Base-by-base conservation (phyloP, 2,329 filamentous ascomycete genomes). In the Cladosporium sp. region DNA sequence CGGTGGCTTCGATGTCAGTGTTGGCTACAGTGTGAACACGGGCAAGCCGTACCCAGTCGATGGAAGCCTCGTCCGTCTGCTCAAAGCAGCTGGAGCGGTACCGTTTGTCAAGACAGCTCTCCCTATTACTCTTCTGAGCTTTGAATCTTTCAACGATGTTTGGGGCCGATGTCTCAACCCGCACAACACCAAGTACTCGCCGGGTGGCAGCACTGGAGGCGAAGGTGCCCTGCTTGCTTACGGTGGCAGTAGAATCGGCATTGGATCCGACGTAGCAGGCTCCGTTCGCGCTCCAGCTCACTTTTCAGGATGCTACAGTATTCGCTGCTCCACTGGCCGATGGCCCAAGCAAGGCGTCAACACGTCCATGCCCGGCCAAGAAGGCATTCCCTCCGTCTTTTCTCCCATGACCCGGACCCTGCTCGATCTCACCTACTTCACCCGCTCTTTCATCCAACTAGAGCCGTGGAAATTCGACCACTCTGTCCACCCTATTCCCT, bases 81-180 rank as follows among this genome's bases (percentile, higher is more conserved):
- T 96, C 48, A 95, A 95, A 65, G 87, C 93, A 66, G 89, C 89
- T 49, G 80, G 91, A 18, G 90, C 91, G 0, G 79, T 96, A 2
- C 91, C 91, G 0, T 95, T 95, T 66, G 89, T 91, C 58, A 97
- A 96, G 76, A 96, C 91, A 0, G 93, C 93, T 57, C 68, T 95
- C 2, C 92, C 91, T 4, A 86, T 92, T 53, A 95, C 90, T 0
- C 78, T 95, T 1, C 77, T 95, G 38, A 90, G 86, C 53, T 95
- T 95, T 63, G 90, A 95, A 69, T 90, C 86, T 13, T 82, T 82
- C 48, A 86, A 85, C 61, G 81, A 83, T 56, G 75, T 96, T 16
- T 97, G 91, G 89, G 91, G 92, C 38, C 54, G 43, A 45, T 52
- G 46, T 52, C 53, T 45, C 46, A 56, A 42, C 18, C 51, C 37